Percentiles rank a stretch among this genome's conserved stretches.
phyloP scores from a whole-genome alignment of 1,284 basidiomycete genomes.

The Athelia psychrophila region DNA sequence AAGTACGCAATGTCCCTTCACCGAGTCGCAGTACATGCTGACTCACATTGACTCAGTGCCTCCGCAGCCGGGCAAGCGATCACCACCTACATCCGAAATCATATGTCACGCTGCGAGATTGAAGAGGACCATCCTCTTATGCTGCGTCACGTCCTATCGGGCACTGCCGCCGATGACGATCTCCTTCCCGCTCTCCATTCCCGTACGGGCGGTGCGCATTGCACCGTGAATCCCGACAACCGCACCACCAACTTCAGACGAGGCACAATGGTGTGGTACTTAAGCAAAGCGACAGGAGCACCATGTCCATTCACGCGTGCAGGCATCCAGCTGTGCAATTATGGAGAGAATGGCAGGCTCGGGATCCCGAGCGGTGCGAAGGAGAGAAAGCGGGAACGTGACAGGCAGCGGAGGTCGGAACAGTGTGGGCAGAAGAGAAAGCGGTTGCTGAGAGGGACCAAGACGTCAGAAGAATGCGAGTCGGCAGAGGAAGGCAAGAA shows the following conservation, averaged over 20 bases:
- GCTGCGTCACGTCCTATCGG: conserved; percentile 67
- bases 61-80: conserved; percentile 78
- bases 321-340: conserved; percentile 69
- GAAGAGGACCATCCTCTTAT: conserved; percentile 72
- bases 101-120: conserved; percentile 63
- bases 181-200: conserved; percentile 70
- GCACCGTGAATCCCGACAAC: conserved; percentile 38
- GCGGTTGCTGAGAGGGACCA: conserved; percentile 50
- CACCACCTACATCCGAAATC: conserved; percentile 72
- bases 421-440: conserved; percentile 72
- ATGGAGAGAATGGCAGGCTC: conserved; percentile 47
- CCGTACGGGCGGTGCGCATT: conserved; percentile 63
- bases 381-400: conserved; percentile 39
- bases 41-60: conserved; percentile 38
- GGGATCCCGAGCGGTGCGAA: conserved; percentile 23
- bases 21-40: conserved; percentile 9
- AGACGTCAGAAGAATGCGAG: conserved; percentile 40
- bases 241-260: conserved; percentile 71
- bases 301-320: conserved; percentile 70
- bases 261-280: conserved; percentile 77
- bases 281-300: conserved; percentile 67
- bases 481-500: conserved; percentile 43
- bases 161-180: conserved; percentile 67
- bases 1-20: conserved; percentile 47
- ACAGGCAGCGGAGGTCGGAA: conserved; percentile 29